Conservation (phyloP, 371 early-diverging fungal species). For the Haplosporangium sp. region DNA sequence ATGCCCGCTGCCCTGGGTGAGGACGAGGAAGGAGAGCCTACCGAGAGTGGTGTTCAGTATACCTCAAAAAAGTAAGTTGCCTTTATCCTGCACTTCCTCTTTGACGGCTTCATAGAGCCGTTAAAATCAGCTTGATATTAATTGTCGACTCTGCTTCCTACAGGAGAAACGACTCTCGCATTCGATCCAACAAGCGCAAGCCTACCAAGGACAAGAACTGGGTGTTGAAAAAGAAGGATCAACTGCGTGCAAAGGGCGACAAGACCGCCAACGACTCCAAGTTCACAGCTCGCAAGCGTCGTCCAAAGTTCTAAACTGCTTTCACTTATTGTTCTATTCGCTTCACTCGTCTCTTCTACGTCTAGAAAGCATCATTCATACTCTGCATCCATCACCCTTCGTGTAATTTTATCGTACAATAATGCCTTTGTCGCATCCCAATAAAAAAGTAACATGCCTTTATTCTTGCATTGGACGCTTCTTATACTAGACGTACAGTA, state of each 20-base stretch:
- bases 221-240: slow-evolving; percentile 93
- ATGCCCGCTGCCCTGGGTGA: slow-evolving; percentile 86
- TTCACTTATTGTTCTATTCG: background rate
- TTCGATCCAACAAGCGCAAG: slow-evolving; percentile 63
- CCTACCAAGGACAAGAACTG: slow-evolving; percentile 89
- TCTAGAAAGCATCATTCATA: too few relatives aligned
- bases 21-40: slow-evolving; percentile 73
- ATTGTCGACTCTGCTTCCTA: slow-evolving; percentile 2
- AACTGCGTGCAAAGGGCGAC: slow-evolving; percentile 85
- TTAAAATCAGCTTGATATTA: too few relatives aligned
- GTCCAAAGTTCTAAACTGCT: slow-evolving; percentile 73
- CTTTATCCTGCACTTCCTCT: background rate
- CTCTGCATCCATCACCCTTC: background rate
- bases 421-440: background rate
- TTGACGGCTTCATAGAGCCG: too few relatives aligned
- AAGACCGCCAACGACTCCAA: slow-evolving; percentile 94
- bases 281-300: slow-evolving; percentile 95
- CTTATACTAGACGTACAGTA: too few relatives aligned
- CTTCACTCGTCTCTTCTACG: background rate
- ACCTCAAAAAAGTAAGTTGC: slow-evolving; percentile 54
- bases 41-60: slow-evolving; percentile 55
- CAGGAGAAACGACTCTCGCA: slow-evolving; percentile 54
- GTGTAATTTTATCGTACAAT: slow-evolving; percentile 19
- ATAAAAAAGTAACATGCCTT: background rate
- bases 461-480: too few relatives aligned